Base-by-base conservation (phyloP, 2,329 filamentous ascomycete genomes). In the Arthrobotrys sphaeroides region DNA sequence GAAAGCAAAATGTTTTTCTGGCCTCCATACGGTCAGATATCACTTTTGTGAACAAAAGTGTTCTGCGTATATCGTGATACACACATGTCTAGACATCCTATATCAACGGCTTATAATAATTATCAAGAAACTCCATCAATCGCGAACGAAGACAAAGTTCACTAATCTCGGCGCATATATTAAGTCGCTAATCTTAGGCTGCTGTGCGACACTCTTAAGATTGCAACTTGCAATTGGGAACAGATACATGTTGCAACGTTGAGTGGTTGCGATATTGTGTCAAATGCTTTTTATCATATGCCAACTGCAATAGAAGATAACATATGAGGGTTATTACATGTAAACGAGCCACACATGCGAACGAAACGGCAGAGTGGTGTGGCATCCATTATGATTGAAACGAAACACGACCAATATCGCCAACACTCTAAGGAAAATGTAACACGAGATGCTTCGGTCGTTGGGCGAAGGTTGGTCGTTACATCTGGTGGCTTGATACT, bases 121-220 rank as follows among this genome's bases (percentile, higher is more conserved):
- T 24, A n/a, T 55, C 51, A 38, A n/a, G 7, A 33, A 10, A 36
- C 9, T 36, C 26, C 47, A 9, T 60, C 16, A 38, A 59, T 68
- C 24, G 10, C 36, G 22, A 51, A 47, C 26, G 13, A 22, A 16
- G 36, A 28, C n/a, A n/a, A 24, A 26, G 65, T 51, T 70, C 45
- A 70, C 43, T 70, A 55, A 70, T 70, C 66, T 45, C 36, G 43
- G 38, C 20, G 33, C 16, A 22, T 12, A 47, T 64, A 64, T 64
- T 38, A 43, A 59, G n/a, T 72, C 67, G 67, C 67, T 59, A 72
- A 72, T 72, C 59, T 72, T 72, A 72, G 47, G 59, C 47, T 59
- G 57, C 20, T 57, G 67, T 72, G 59, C 59, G 67, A 72, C 67
- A 72, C 45, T 16, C 22, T 55, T 59, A 47, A 72, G 31, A 72